Base-by-base conservation (phyloP, 2,329 filamentous ascomycete genomes). In the Coniosporium tulheliwenetii region DNA sequence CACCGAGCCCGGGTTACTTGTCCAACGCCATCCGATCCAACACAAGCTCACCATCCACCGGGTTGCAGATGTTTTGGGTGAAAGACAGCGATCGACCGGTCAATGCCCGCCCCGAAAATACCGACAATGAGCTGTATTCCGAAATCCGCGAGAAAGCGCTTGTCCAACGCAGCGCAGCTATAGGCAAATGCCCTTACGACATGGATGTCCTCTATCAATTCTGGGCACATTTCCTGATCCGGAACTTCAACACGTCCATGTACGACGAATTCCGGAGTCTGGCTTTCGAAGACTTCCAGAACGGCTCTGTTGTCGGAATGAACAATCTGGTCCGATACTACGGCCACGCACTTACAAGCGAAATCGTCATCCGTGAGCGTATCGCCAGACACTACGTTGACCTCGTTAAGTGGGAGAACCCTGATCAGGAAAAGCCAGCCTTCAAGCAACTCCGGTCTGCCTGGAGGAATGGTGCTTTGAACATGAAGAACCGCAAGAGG, bases 191-290 rank as follows among this genome's bases (percentile, higher is more conserved):
- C 33, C 69, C 72, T 38, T 63, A 66, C 44, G 70, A 77, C 51
- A 77, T 81, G 68, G 70, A 75, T 53, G 68, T 75, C 43, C 69
- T 84, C 29, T 85, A 85, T 62, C 70, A 77, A 47, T 83, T 83
- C 63, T 86, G 81, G 79, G 75, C 76, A 14, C 73, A 80, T 56
- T 83, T 81, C 54, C 67, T 86, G 47, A 70, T 77, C 46, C 70
- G 75, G 51, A 79, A 81, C 60, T 85, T 86, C 70, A 82, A 86
- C 58, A 66, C 70, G 43, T 67, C 66, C 54, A 82, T 87, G 75
- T 86, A 86, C 62, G 66, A 74, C 54, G 81, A 86, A 57, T 85
- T 86, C 62, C 74, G 75, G 47, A 64, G 66, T 51, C 68, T 73
- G 55, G 81, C 81, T 41, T 62, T 79, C 45, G 74, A 79, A 53